Evolutionary conservation across 257 asterid genomes (phyloP).

Genomic region (Salvia miltiorrhiza): DNA sequence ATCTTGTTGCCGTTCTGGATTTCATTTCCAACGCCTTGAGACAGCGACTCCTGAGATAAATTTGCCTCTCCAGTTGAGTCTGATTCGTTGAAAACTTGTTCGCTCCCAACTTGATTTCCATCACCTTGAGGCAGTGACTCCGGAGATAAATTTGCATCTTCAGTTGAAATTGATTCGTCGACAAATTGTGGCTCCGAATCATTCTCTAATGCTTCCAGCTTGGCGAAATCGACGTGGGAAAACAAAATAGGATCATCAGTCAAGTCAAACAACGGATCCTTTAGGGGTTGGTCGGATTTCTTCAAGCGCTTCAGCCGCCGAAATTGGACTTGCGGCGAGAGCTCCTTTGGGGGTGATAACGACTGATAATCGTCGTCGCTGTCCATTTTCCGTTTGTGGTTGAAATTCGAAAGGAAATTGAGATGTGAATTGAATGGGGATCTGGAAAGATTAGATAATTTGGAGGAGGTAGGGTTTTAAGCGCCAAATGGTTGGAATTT

Average conservation of each 20-base stretch:
- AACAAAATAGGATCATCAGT: constrained; percentile 34
- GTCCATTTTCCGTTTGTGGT: constrained; percentile 41
- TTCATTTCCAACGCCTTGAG: constrained; percentile 29
- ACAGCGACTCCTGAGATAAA: constrained; percentile 34
- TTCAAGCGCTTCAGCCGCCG: constrained; percentile 77
- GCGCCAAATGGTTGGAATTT: constrained; percentile 38
- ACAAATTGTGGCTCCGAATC: constrained; percentile 29
- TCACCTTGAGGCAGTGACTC: constrained; percentile 33
- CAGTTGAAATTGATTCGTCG: constrained; percentile 31
- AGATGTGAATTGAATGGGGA: neutral
- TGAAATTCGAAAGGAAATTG: neutral
- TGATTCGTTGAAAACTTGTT: constrained; percentile 26
- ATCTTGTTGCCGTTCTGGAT: constrained; percentile 1
- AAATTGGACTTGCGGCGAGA: constrained; percentile 36
- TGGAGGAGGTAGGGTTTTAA: constrained; percentile 21
- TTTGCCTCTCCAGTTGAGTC: constrained; percentile 26
- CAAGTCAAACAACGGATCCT: constrained; percentile 14
- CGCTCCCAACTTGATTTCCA: constrained; percentile 14
- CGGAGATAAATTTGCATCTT: constrained; percentile 32
- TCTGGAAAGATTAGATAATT: constrained; percentile 11
- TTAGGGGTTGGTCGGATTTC: constrained; percentile 32
- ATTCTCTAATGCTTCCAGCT: constrained; percentile 48
- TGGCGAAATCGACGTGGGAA: constrained; percentile 41
- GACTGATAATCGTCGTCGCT: constrained; percentile 67
- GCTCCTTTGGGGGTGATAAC: constrained; percentile 30